Conservation (phyloP, 2,329 filamentous ascomycete genomes). For the Fusarium pseudoanthophilum region DNA sequence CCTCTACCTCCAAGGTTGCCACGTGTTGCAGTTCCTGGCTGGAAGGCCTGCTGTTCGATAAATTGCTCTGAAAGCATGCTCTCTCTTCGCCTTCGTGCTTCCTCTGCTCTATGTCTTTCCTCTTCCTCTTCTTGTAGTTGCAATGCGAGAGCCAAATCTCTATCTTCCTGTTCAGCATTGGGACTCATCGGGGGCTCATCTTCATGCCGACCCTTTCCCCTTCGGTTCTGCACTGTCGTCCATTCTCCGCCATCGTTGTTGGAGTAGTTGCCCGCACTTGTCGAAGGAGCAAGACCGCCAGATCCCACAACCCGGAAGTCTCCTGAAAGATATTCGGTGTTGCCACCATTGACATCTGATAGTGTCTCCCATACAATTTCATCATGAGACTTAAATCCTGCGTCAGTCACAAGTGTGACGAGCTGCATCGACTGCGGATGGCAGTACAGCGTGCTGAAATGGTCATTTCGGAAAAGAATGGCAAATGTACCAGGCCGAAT, state of each 20-base stretch:
- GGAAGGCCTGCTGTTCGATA: slow-evolving; percentile 71
- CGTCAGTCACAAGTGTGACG: slow-evolving; percentile 89
- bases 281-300: slow-evolving; percentile 36
- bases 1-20: slow-evolving; percentile 34
- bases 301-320: slow-evolving; percentile 88
- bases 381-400: slow-evolving; percentile 86
- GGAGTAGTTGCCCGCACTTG: slow-evolving; percentile 23
- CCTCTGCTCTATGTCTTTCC: slow-evolving; percentile 74
- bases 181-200: slow-evolving; percentile 51
- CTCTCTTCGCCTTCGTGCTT: slow-evolving; percentile 72
- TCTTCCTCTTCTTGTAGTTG: slow-evolving; percentile 97
- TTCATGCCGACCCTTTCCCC: slow-evolving; percentile 44
- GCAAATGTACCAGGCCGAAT: slow-evolving; percentile 82
- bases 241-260: slow-evolving; percentile 55
- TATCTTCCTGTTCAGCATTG: slow-evolving; percentile 77
- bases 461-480: slow-evolving; percentile 96
- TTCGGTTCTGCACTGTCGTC: slow-evolving; percentile 62
- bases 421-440: slow-evolving; percentile 82
- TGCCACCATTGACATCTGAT: slow-evolving; percentile 85
- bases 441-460: slow-evolving; percentile 94
- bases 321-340: slow-evolving; percentile 85
- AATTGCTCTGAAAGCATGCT: slow-evolving; percentile 75
- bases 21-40: slow-evolving; percentile 43
- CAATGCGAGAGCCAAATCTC: slow-evolving; percentile 86
- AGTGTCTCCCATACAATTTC: slow-evolving; percentile 97